Base-by-base conservation (phyloP, 257 asterid genomes). In the Ophiorrhiza pumila region DNA sequence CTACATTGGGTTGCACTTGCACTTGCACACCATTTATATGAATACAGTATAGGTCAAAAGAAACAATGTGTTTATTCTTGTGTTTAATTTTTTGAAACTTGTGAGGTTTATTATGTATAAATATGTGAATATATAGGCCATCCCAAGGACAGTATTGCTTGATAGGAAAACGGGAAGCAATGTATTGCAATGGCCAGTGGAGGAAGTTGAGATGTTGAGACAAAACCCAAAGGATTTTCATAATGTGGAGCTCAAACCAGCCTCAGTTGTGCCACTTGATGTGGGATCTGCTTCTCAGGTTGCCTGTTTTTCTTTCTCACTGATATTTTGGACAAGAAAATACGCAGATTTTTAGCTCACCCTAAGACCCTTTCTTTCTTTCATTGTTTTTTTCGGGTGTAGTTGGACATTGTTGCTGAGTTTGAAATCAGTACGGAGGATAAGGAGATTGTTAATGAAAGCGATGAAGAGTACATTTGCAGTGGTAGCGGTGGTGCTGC, bases 181-280 rank as follows among this genome's bases (percentile, higher is more conserved):
- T 72, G 22, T 92, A 63, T n/a, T 87, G 27, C 85, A 70, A 71
- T 92, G 98, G 98, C 98, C 98, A 43, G 96, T 90, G 32, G 82
- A 84, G 46, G 98, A 92, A 79, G 86, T 92, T 4, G 92, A 90
- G 73, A 84, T 57, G 15, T 57, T 92, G 65, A 87, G 98, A 60
- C 4, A 35, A 37, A 71, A 50, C n/a, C 74, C 64, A 65, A 78
- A 27, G 74, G 81, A 63, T 66, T 88, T 88, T 41, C 72, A 88
- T 25, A 74, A 83, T 31, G 79, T 88, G 2, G 78, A 52, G 69
- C 80, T 77, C 14, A 69, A 41, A 2, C 53, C 96, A 2, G 95
- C 94, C 0, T 63, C 84, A 0, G 56, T 90, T 23, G 80, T 90
- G 49, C 85, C 80, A 12, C 85, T 92, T 7, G 85, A 90, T 29